Base-by-base conservation (phyloP, 2,329 filamentous ascomycete species). In the Neoarthrinium moseri region DNA sequence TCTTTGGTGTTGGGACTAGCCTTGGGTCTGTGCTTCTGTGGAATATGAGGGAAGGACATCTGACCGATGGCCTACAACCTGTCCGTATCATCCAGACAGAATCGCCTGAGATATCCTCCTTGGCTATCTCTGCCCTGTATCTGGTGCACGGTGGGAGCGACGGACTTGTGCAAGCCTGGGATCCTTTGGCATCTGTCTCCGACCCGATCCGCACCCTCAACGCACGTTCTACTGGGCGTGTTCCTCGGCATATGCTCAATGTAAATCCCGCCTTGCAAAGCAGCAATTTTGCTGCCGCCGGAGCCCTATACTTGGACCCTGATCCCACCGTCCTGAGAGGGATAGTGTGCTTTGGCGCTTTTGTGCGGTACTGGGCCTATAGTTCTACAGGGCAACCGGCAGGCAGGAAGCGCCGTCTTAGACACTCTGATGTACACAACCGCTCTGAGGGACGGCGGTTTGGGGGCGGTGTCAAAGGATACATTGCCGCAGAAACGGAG, bases 121-220 rank as follows among this genome's bases (percentile, higher is more conserved):
- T 99, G 13, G 94, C 87, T 5, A 65, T 96, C 37, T 90, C 91
- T 1, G 87, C 90, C 2, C 73, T 99, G 13, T 95, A 95, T 61
- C 70, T 99, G 13, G 87, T 97, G 6, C 89, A 96, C 63, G 94
- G 94, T 40, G 94, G 94, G 21, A 96, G 88, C 55, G 94, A 99
- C 67, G 92, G 94, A 1, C 79, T 97, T 3, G 92, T 96, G 4
- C 94, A 97, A 65, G 89, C 91, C 5, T 99, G 94, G 94, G 94
- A 99, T 69, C 89, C 88, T n/a, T 73, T 99, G 37, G 89, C 86
- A 1, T 97, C 92, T 2, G 87, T 79, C 0, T 68, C 77, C 15
- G 83, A 86, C 17, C 89, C 94, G 0, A 79, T 97, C 42, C 83
- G 91, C 30, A 97, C 91, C 0, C 74, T 99, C 44, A 91, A 95